A percentile compares a stretch with the other conserved stretches of the same genome.
phyloP scores from a whole-genome alignment of 805 yeast species.

The Wickerhamomyces ciferrii region DNA sequence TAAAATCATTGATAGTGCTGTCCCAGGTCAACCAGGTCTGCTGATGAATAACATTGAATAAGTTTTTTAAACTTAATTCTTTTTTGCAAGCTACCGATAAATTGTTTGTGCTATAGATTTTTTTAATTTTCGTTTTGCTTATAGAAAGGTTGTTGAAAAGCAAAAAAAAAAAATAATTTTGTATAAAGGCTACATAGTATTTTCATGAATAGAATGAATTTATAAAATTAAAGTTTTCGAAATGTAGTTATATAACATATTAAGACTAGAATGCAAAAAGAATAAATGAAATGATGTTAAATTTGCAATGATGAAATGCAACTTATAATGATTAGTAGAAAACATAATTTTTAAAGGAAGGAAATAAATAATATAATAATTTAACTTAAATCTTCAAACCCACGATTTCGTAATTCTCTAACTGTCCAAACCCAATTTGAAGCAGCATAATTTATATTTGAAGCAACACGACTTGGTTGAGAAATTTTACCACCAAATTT shows the following conservation, averaged over 20 bases:
- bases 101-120: too few species aligned
- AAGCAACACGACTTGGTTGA: slow-evolving; percentile 54
- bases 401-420: slow-evolving; percentile 50
- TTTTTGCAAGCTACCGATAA: too few species aligned
- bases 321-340: too few species aligned
- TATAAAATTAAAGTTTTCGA: not conserved
- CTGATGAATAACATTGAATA: slow-evolving; percentile 52
- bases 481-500: slow-evolving; percentile 54
- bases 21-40: slow-evolving; percentile 93
- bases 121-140: not conserved
- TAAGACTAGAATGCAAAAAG: too few species aligned
- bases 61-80: too few species aligned
- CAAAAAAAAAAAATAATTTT: too few species aligned
- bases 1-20: slow-evolving; percentile 74
- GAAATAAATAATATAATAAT: too few species aligned
- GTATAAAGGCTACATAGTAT: not conserved
- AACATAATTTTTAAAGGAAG: not conserved
- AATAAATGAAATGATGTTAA: too few species aligned
- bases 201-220: not conserved
- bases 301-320: too few species aligned
- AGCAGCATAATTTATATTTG: slow-evolving; percentile 53
- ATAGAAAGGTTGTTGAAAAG: too few species aligned
- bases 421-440: slow-evolving; percentile 80
- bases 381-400: slow-evolving; percentile 22
- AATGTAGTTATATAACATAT: too few species aligned